phyloP scores from a whole-genome alignment of 179 eudicot genomes.

The Nepenthes alata region DNA sequence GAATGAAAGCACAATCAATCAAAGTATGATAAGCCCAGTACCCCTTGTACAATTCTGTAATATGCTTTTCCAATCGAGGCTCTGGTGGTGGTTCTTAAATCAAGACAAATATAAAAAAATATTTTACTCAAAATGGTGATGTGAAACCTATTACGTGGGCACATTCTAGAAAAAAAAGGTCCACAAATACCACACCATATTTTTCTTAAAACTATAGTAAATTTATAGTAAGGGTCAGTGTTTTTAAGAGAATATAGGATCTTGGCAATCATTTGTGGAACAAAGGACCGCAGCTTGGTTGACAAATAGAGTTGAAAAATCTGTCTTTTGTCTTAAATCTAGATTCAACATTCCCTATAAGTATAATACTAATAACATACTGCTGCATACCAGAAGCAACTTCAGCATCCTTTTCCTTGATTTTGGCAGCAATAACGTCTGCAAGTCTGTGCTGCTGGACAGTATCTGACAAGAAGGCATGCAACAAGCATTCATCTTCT shows the following conservation, averaged over 20 bases:
- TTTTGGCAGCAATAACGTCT: slow-evolving; percentile 59
- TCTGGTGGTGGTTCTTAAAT: slow-evolving; percentile 30
- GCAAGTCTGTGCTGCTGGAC: slow-evolving; percentile 65
- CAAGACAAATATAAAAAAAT: neutral
- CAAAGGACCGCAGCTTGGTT: no score
- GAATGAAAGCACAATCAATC: neutral
- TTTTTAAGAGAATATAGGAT: neutral
- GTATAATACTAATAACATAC: neutral
- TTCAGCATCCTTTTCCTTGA: slow-evolving; percentile 52
- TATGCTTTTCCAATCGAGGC: slow-evolving; percentile 52
- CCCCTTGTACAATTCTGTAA: slow-evolving; percentile 74
- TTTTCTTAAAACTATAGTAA: neutral
- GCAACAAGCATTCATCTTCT: slow-evolving; percentile 71
- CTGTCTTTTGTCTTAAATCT: neutral
- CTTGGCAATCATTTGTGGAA: neutral
- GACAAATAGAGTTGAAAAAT: neutral
- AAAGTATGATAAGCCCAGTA: slow-evolving; percentile 16
- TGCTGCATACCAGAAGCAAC: slow-evolving; percentile 43
- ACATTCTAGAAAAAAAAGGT: no score
- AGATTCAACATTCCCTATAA: neutral
- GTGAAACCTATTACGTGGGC: neutral
- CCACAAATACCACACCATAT: no score
- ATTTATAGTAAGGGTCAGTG: no score
- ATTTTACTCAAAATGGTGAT: no score
- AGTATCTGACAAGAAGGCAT: slow-evolving; percentile 51